A percentile compares a stretch with the other conserved stretches of the same genome.
These are phyloP conservation scores for Alternaria longipes DNA, from an alignment of 2,329 filamentous ascomycete genomes.

Conservation along the genomic window DNA sequence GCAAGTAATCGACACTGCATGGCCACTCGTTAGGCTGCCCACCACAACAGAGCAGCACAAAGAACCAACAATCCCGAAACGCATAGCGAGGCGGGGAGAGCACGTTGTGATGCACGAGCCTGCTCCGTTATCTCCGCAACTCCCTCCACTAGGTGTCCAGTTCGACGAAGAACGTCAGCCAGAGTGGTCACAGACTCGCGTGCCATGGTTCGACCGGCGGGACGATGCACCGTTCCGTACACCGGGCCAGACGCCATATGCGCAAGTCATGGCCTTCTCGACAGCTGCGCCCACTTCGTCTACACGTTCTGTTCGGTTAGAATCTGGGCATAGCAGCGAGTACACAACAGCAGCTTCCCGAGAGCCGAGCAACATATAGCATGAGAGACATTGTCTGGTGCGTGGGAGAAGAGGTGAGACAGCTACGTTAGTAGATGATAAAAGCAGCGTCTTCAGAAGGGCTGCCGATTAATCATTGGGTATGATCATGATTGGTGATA, in stretches of 20 bases:
- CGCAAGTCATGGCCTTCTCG: neutral
- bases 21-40: neutral
- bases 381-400: neutral
- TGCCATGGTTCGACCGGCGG: neutral
- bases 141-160: neutral
- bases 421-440: neutral
- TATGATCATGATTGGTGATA: neutral
- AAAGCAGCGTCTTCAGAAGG: neutral
- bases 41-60: neutral
- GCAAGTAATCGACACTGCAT: neutral
- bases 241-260: slow-evolving; percentile 2
- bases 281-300: too few species aligned
- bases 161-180: slow-evolving; percentile 7
- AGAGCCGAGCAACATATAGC: neutral
- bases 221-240: slow-evolving; percentile 8
- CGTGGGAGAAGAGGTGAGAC: neutral
- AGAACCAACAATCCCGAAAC: neutral
- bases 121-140: neutral
- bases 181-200: slow-evolving; percentile 9
- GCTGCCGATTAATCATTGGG: neutral
- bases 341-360: neutral
- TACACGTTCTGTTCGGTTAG: neutral
- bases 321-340: neutral
- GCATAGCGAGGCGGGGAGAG: neutral
- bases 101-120: neutral